phyloP scores from a whole-genome alignment of 257 asterid genomes.

The Eucommia ulmoides region DNA sequence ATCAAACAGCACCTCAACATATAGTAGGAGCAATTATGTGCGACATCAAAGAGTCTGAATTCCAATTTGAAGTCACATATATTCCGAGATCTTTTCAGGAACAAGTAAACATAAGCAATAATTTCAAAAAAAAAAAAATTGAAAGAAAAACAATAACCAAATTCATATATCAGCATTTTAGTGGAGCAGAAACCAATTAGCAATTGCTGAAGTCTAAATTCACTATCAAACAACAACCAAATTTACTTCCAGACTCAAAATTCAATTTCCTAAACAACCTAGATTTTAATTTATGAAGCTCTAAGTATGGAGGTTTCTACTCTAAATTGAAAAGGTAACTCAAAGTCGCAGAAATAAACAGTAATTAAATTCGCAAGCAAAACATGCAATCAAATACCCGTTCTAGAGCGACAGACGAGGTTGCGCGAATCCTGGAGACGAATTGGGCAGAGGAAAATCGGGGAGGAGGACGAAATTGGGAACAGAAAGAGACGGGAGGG shows the following conservation, averaged over 20 bases:
- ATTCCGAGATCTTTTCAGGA: too few relatives aligned
- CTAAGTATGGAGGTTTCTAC: neutral
- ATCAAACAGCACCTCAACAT: too few relatives aligned
- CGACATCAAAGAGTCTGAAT: too few relatives aligned
- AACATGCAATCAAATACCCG: constrained; percentile 32
- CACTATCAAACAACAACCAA: constrained; percentile 6
- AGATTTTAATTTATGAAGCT: neutral
- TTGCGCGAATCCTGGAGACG: constrained; percentile 36
- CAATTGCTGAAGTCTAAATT: too few relatives aligned
- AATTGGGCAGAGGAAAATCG: constrained; percentile 13
- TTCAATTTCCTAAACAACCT: neutral
- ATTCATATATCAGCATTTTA: too few relatives aligned
- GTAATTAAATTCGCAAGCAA: constrained; percentile 1
- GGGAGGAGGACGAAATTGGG: constrained; percentile 15
- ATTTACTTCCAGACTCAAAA: too few relatives aligned
- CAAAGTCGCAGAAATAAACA: neutral
- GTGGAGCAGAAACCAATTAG: too few relatives aligned
- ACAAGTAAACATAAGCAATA: too few relatives aligned
- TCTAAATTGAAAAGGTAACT: neutral
- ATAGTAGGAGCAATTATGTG: too few relatives aligned
- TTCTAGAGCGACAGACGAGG: constrained; percentile 43
- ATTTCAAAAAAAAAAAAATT: too few relatives aligned
- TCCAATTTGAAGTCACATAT: too few relatives aligned
- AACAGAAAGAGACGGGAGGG: constrained; percentile 18
- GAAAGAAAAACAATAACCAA: too few relatives aligned